A percentile compares a stretch with the other conserved stretches of the same genome.
These are phyloP conservation scores for Cladosporium sp. DNA, from an alignment of 2,329 filamentous ascomycete genomes.

Conservation along the genomic window DNA sequence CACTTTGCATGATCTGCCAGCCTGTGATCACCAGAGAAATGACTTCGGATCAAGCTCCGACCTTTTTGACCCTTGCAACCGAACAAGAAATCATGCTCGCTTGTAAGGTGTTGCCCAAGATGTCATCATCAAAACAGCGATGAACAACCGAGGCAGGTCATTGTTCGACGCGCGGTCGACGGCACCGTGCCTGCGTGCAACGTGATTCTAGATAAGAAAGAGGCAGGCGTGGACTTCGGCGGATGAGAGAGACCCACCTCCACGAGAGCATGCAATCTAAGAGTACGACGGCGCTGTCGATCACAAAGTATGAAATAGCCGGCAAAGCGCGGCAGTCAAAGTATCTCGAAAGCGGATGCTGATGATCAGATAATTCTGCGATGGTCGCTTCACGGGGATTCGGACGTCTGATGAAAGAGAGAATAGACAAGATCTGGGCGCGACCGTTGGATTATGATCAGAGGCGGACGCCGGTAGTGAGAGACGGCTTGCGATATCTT, in stretches of 20 bases:
- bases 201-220: slow-evolving; percentile 6
- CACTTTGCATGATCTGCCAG: background rate
- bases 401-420: background rate
- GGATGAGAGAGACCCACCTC: slow-evolving; percentile 19
- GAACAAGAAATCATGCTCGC: background rate
- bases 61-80: background rate
- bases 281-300: slow-evolving; percentile 17
- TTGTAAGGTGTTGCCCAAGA: background rate
- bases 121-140: background rate
- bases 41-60: background rate
- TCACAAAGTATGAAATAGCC: background rate
- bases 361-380: background rate
- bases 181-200: background rate
- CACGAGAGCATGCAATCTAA: slow-evolving; percentile 19
- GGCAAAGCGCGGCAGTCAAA: background rate
- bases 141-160: slow-evolving; percentile 10
- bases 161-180: slow-evolving; percentile 15
- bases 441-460: background rate
- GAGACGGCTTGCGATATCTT: slow-evolving; percentile 20
- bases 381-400: background rate
- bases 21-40: background rate
- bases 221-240: background rate
- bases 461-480: slow-evolving; percentile 5
- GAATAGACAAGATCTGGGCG: background rate
- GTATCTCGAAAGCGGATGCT: background rate